Percentiles rank a stretch among this genome's conserved stretches.
Conservation (phyloP, 1,139 yeast genomes). For the Hemisphaericaspora lyxosophila region DNA sequence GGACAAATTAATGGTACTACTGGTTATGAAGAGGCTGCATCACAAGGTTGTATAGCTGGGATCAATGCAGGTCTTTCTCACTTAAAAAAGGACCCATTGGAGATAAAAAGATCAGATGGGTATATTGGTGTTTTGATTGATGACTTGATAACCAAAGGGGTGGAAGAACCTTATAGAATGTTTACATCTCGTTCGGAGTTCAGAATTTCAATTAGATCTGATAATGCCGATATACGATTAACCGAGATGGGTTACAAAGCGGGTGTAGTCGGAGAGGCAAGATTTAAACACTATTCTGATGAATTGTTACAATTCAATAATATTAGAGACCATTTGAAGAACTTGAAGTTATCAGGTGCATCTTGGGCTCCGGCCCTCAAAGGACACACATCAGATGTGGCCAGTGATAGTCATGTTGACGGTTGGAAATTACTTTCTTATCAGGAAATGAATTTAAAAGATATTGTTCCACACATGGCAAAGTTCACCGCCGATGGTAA, state of each 20-base stretch:
- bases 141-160: slow-evolving; percentile 93
- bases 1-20: slow-evolving; percentile 99
- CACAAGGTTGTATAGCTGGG: slow-evolving; percentile 96
- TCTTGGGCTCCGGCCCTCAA: slow-evolving; percentile 61
- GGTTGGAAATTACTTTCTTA: slow-evolving; percentile 50
- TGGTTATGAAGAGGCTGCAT: slow-evolving; percentile 98
- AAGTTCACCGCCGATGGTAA: slow-evolving; percentile 18
- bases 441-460: slow-evolving; percentile 31
- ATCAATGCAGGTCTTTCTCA: slow-evolving; percentile 76
- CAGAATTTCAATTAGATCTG: slow-evolving; percentile 84
- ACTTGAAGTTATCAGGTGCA: slow-evolving; percentile 49
- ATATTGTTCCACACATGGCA: slow-evolving; percentile 33
- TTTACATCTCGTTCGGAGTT: slow-evolving; percentile 95
- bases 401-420: slow-evolving; percentile 30
- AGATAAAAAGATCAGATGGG: slow-evolving; percentile 74
- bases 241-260: slow-evolving; percentile 64
- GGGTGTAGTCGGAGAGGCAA: slow-evolving; percentile 65
- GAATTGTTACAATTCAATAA: slow-evolving; percentile 50
- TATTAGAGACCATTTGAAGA: slow-evolving; percentile 46
- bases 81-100: slow-evolving; percentile 43
- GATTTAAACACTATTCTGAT: slow-evolving; percentile 51
- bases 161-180: slow-evolving; percentile 97
- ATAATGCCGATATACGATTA: slow-evolving; percentile 86
- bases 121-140: slow-evolving; percentile 91
- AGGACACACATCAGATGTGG: slow-evolving; percentile 47